Evolutionary conservation across 2,329 filamentous ascomycete genomes (phyloP), one percentile per base, ranked within the genome.

Genomic region (Cladobotryum protrusum): DNA sequence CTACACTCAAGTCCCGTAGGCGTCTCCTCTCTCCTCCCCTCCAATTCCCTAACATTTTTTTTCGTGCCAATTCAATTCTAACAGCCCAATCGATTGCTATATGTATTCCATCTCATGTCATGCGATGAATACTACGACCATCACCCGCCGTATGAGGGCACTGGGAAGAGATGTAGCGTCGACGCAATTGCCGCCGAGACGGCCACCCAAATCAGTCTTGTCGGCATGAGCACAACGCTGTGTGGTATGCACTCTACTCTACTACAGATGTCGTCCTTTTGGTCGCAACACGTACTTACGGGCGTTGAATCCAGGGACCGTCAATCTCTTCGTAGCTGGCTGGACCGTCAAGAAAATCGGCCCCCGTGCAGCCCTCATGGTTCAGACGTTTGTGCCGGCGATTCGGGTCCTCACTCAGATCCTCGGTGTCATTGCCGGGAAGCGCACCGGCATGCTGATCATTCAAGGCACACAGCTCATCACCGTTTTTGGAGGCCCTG

Each of bases 71-170:
- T 2, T 29, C 11, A 8, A 9, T 20, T 19, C 52, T 59, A 24
- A 63, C 34, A 4, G 0, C 20, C 1, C 15, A 4, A 7, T 12
- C 72, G 73, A 3, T 65, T 77, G 4, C 67, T 86, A 42, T 86
- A 85, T 63, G 81, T 84, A 19, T 87, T 88, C 57, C 81, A 82
- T 50, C 62, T 86, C 2, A 87, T 88, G 83, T 82, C 81, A 45
- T 89, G 85, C 65, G 81, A 88, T 48, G 75, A 78, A 46, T 89
- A 82, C 62, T 89, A 87, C 65, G 68, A 73, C 34, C 69, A 70
- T 2, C 78, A 86, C 58, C 72, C 77, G 12, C 72, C 75, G 0
- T 78, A 69, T 45, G 57, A 67, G 9, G 74, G 72, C 1, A 58
- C 63, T 4, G 71, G 71, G 4, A 77, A 83, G 52, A 72, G 78